A percentile compares a stretch with the other conserved stretches of the same genome.
Evolutionary conservation across 257 asterid species (phyloP).

Genomic region (Sherardia arvensis): DNA sequence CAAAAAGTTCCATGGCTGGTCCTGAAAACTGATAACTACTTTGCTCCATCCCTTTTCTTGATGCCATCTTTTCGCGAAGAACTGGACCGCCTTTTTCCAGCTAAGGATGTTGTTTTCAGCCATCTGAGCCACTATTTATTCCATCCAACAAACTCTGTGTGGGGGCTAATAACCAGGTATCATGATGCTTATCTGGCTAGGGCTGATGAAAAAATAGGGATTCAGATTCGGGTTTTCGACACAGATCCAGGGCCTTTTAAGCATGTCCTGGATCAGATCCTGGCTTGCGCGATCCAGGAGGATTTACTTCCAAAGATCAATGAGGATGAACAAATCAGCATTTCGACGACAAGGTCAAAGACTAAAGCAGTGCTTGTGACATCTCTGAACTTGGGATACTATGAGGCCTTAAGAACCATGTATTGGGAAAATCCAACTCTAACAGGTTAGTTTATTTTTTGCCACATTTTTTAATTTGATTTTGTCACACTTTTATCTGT

Average conservation of each 20-base stretch:
- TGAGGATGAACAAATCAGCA: slow-evolving; percentile 6
- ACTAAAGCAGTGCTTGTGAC: slow-evolving; percentile 36
- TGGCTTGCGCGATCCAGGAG: slow-evolving; percentile 42
- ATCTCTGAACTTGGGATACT: slow-evolving; percentile 42
- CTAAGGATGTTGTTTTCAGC: slow-evolving; percentile 62
- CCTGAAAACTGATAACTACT: slow-evolving; percentile 53
- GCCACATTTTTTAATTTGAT: too few species aligned
- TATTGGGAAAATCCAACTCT: slow-evolving; percentile 50
- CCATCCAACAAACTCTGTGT: slow-evolving; percentile 32
- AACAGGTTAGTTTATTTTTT: slow-evolving; percentile 34
- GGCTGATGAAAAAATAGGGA: not conserved
- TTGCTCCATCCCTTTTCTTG: slow-evolving; percentile 59
- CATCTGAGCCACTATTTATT: slow-evolving; percentile 61
- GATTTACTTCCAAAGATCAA: slow-evolving; percentile 35
- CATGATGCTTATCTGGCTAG: not conserved
- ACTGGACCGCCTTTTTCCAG: slow-evolving; percentile 45
- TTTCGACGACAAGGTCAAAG: slow-evolving; percentile 16
- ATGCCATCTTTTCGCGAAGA: slow-evolving; percentile 53
- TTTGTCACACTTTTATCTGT: not conserved
- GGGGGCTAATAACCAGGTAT: not conserved
- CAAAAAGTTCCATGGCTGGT: slow-evolving; percentile 52
- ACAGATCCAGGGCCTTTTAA: slow-evolving; percentile 28
- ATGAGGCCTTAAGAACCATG: slow-evolving; percentile 39
- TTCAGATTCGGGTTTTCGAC: slow-evolving; percentile 6
- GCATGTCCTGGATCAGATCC: slow-evolving; percentile 45